Base-by-base conservation (phyloP, 495 filamentous ascomycete species). In the Tuber umbilicatum region DNA sequence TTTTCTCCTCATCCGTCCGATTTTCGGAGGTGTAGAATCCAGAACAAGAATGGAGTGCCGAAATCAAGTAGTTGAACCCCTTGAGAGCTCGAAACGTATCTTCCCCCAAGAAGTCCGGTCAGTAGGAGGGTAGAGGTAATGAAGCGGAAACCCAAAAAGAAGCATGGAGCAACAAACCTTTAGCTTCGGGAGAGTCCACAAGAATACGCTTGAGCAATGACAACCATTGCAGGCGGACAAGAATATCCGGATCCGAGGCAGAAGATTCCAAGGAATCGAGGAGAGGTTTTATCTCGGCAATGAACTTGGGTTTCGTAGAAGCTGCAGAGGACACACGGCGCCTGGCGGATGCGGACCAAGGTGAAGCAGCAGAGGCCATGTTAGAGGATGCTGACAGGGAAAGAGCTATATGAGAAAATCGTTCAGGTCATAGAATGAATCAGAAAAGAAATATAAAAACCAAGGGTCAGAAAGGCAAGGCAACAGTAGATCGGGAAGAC, bases 1-100 rank as follows among this genome's bases (percentile, higher is more conserved):
- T 86, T 71, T 88, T 88, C 75, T 92, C 89, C 35, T 88, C 84
- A 42, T 86, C 82, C n/a, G 86, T 88, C 45, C 88, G 84, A 40
- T 86, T 87, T n/a, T 84, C 84, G 2, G 89, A 86, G 80, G 91
- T 88, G 83, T 94, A 97, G 75, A 89, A 89, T 73, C 90, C 89
- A 7, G 90, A 90, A 73, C 92, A 86, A 31, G 89, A 88, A 35
- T 88, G 86, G 6, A 94, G 84, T 19, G 93, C 86, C 27, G 89
- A 84, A 68, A 97, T 84, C 41, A 97, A 82, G 40, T 86, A 85
- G 75, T 94, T 88, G 82, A 97, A 97, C 76, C 95, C 95, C 74
- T 87, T 86, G 45, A 92, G 86, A 81, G 91, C 89, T 74, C 94
- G 91, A 83, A 99, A 97, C 70, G 90, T 88, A 85, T 97, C 94